Evolutionary conservation across 768 basidiomycete species (phyloP).

Genomic region (Boletus sp.): DNA sequence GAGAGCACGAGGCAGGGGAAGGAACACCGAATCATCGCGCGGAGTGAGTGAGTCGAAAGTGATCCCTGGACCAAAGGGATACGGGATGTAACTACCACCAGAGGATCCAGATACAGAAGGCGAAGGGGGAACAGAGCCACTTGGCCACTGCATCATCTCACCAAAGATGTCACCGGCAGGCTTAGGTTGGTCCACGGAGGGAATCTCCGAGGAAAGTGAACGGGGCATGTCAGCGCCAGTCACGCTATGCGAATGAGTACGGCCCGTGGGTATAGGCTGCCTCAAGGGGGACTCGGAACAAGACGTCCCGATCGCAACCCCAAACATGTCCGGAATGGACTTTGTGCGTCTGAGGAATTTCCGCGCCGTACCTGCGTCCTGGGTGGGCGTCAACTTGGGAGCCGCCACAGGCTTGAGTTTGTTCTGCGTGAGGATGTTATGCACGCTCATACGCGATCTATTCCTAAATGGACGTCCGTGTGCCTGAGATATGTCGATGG

Average conservation of each 20-base stretch:
- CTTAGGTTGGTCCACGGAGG: constrained; percentile 27
- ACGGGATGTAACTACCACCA: constrained; percentile 31
- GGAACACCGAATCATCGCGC: constrained; percentile 39
- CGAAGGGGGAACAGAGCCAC: constrained; percentile 35
- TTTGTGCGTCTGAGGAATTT: constrained; percentile 66
- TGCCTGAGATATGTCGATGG: constrained; percentile 36
- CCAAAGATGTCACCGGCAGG: constrained; percentile 53
- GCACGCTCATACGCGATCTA: constrained; percentile 68
- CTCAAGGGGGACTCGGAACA: constrained; percentile 32
- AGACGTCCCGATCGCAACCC: constrained; percentile 20
- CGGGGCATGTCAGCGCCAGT: constrained; percentile 65
- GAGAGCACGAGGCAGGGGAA: constrained; percentile 52
- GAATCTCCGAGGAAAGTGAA: constrained; percentile 22
- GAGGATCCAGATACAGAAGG: constrained; percentile 26
- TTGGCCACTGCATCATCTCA: constrained; percentile 61
- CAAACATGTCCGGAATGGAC: constrained; percentile 62
- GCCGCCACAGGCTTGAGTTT: constrained; percentile 43
- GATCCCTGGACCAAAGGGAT: constrained; percentile 66
- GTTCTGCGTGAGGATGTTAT: constrained; percentile 47
- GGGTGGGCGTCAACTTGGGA: constrained; percentile 25
- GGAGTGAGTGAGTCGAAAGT: constrained; percentile 57
- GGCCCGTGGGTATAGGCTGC: constrained; percentile 40
- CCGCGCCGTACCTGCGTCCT: constrained; percentile 37
- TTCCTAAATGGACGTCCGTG: constrained; percentile 40
- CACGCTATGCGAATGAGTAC: constrained; percentile 76